A percentile compares a stretch with the other conserved stretches of the same genome.
Evolutionary conservation across 148 eudicot genomes (phyloP).

Genomic region (Chenopodium formosanum): DNA sequence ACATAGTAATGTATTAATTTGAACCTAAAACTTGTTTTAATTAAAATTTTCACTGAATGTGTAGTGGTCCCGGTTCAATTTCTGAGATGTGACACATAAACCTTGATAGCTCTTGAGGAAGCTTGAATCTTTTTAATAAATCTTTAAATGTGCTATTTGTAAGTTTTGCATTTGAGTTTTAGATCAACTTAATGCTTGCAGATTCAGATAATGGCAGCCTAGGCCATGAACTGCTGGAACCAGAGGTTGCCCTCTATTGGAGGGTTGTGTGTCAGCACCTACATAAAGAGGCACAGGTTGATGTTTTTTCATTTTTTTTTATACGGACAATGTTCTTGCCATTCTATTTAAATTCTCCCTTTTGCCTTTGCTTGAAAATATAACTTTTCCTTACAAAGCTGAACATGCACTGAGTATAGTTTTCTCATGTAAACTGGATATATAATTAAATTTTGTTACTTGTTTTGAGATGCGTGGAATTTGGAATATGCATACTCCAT

Average conservation of each 20-base stretch:
- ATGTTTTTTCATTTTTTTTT: constrained; percentile 4
- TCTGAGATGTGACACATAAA: not conserved
- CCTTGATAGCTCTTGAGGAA: not conserved
- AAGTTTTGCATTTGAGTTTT: constrained; percentile 2
- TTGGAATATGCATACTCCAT: not conserved
- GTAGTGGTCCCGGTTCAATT: not conserved
- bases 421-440: not conserved
- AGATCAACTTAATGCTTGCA: constrained; percentile 4
- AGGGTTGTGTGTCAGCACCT: constrained; percentile 72
- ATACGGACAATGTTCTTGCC: not conserved
- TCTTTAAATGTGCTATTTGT: not conserved
- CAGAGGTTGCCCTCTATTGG: constrained; percentile 93
- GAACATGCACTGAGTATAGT: not conserved
- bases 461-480: not conserved
- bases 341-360: constrained; percentile 1
- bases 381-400: not conserved
- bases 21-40: not conserved
- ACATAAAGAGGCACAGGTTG: constrained; percentile 76
- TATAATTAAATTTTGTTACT: not conserved
- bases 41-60: not conserved
- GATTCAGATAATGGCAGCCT: constrained; percentile 31
- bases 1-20: not conserved
- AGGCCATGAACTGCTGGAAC: constrained; percentile 54
- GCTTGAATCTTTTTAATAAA: not conserved
- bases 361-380: not conserved